These are phyloP conservation scores for Uronychia setigera DNA, from an alignment of 73 alveolate genomes.

Conservation along the genomic window DNA sequence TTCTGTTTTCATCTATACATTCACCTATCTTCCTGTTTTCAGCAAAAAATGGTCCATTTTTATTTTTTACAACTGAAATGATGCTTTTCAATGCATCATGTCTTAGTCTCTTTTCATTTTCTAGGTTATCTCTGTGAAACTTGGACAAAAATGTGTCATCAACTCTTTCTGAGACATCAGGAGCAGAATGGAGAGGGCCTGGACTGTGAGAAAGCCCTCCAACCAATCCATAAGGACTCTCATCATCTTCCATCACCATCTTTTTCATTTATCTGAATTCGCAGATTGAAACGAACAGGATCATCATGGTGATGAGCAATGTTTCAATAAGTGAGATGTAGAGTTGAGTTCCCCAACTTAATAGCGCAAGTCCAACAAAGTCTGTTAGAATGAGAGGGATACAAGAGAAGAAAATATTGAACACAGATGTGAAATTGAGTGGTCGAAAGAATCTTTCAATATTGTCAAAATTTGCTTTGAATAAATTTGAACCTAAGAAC, in stretches of 20 bases:
- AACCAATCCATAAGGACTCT: background rate
- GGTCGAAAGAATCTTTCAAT: background rate
- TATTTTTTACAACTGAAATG: background rate
- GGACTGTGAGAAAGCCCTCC: background rate
- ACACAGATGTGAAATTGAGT: background rate
- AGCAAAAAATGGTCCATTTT: background rate
- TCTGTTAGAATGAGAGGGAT: background rate
- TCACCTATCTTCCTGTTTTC: background rate
- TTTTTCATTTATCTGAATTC: background rate
- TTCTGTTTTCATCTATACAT: background rate
- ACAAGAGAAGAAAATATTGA: background rate
- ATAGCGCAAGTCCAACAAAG: background rate
- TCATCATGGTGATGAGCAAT: background rate
- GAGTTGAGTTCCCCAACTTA: background rate
- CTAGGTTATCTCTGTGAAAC: background rate
- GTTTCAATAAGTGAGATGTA: background rate
- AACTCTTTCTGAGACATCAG: background rate
- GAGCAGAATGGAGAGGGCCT: background rate
- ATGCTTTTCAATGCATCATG: background rate
- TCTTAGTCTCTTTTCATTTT: background rate
- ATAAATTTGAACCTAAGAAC: background rate
- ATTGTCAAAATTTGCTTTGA: background rate
- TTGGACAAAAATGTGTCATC: background rate
- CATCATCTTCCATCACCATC: background rate
- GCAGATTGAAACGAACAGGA: background rate